These are phyloP conservation scores for Ramaria sp. DNA, from an alignment of 768 basidiomycete species.

Conservation along the genomic window DNA sequence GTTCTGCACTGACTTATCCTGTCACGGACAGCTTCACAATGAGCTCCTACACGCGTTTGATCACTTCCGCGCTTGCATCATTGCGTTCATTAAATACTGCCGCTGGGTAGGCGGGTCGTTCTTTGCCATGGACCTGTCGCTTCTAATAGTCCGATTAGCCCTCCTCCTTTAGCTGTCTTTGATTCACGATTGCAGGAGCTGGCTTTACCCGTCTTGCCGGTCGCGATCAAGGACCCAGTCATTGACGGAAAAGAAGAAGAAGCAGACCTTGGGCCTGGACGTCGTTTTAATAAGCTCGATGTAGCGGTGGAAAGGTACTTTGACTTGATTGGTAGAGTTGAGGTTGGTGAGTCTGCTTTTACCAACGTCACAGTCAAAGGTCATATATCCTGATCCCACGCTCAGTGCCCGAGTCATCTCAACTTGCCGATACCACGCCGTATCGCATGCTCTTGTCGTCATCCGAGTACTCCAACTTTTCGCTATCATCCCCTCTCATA, in stretches of 20 bases:
- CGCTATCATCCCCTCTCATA: background rate
- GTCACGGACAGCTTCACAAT: slow-evolving; percentile 5
- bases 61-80: slow-evolving; percentile 26
- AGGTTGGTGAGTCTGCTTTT: slow-evolving; percentile 25
- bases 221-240: slow-evolving; percentile 16
- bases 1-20: background rate
- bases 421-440: background rate
- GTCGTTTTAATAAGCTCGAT: slow-evolving; percentile 24
- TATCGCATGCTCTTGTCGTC: background rate
- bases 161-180: slow-evolving; percentile 40
- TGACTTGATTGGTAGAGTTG: slow-evolving; percentile 36
- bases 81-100: slow-evolving; percentile 25
- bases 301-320: slow-evolving; percentile 43
- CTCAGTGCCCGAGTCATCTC: background rate
- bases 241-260: slow-evolving; percentile 9
- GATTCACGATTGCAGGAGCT: slow-evolving; percentile 47
- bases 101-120: slow-evolving; percentile 14
- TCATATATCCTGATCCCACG: background rate
- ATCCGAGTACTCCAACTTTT: background rate
- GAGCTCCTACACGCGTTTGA: slow-evolving; percentile 4
- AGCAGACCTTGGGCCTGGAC: slow-evolving; percentile 11
- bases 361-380: background rate
- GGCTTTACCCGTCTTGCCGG: slow-evolving; percentile 33
- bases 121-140: background rate
- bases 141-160: slow-evolving; percentile 14